A percentile compares a stretch with the other conserved stretches of the same genome.
Conservation (phyloP, 305 asterid species). For the Fraxinus dipetala region DNA sequence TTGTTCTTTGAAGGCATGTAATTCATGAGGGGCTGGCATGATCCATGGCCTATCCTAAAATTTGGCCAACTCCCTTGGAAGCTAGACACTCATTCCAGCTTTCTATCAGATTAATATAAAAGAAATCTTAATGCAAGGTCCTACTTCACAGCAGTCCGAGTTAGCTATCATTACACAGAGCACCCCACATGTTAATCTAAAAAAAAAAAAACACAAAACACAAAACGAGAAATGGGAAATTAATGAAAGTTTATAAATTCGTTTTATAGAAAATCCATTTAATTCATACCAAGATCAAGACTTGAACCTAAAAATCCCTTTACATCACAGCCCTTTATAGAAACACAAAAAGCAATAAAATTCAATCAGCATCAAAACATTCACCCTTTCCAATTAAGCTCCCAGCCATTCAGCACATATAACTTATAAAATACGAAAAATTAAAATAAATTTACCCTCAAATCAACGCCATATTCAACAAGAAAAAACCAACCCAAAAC, state of each 20-base stretch:
- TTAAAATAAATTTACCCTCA: conserved; percentile 10
- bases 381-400: neutral
- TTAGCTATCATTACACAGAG: neutral
- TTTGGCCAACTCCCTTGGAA: neutral
- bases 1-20: neutral
- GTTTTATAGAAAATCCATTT: neutral
- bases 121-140: neutral
- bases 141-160: neutral
- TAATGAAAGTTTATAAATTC: neutral
- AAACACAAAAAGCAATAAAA: neutral
- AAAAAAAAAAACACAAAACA: neutral
- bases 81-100: neutral
- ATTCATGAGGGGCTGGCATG: neutral
- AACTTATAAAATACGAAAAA: conserved; percentile 10
- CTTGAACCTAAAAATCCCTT: conserved; percentile 3
- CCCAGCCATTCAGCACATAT: conserved; percentile 9
- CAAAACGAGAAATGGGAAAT: neutral
- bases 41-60: neutral
- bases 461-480: neutral
- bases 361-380: neutral
- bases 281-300: conserved; percentile 22
- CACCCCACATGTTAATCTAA: neutral
- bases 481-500: conserved; percentile 10
- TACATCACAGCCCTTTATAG: neutral
- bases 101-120: neutral